Evolutionary conservation across 768 basidiomycete species (phyloP).

Genomic region (Lenzites betulinus): DNA sequence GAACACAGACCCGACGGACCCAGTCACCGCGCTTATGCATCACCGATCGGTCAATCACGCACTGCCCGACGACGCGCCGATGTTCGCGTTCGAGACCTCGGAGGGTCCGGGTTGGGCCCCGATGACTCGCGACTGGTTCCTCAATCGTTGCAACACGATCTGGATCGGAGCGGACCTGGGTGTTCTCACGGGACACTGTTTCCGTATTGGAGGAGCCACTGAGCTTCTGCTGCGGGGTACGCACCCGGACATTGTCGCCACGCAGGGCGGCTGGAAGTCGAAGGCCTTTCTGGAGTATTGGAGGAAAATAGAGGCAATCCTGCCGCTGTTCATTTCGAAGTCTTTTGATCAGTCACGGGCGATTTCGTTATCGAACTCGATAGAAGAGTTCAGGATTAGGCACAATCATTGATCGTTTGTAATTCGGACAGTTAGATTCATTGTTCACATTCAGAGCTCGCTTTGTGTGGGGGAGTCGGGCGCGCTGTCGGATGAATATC

Average conservation of each 20-base stretch:
- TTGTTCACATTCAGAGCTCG: too few species aligned
- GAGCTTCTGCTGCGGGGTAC: conserved; percentile 23
- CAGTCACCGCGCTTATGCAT: conserved; percentile 25
- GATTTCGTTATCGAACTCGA: background rate
- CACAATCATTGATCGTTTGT: background rate
- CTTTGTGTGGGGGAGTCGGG: too few species aligned
- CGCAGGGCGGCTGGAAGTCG: conserved; percentile 27
- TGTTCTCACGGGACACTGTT: conserved; percentile 19
- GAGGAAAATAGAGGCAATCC: conserved; percentile 20
- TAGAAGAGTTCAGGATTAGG: background rate
- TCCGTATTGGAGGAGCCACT: conserved; percentile 30
- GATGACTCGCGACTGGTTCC: conserved; percentile 13
- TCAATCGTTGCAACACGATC: conserved; percentile 16
- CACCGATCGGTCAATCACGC: conserved; percentile 19
- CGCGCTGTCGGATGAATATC: too few species aligned
- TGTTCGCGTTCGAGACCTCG: background rate
- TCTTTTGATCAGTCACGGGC: conserved; percentile 8
- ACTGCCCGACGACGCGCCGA: background rate
- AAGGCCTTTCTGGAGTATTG: conserved; percentile 29
- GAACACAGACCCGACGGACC: conserved; percentile 15
- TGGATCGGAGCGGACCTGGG: conserved; percentile 4
- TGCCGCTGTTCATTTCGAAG: conserved; percentile 16
- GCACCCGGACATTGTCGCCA: conserved; percentile 23
- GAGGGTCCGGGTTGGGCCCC: background rate
- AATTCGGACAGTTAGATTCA: background rate